Evolutionary conservation across 2,329 filamentous ascomycete genomes (phyloP), one percentile per base, ranked within the genome.

Genomic region (Immersiporthe knoxdaviesiana): DNA sequence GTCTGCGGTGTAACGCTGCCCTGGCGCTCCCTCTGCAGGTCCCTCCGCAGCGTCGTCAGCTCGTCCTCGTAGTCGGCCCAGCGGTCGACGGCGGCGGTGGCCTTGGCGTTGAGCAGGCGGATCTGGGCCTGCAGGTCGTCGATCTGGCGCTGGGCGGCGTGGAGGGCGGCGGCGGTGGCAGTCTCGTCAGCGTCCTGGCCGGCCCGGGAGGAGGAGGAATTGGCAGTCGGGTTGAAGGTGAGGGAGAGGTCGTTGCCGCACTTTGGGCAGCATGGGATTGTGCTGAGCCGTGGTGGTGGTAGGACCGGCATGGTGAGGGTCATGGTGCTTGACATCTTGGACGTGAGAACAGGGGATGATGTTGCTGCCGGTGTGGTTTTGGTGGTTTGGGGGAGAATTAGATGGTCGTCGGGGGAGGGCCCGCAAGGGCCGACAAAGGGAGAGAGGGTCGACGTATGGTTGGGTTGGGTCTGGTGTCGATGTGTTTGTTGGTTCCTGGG

Each of bases 1-100:
- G 65, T 75, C 76, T 6, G 74, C 75, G 69, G 73, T 72, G 14
- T 47, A 27, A 27, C 24, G 62, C 39, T 47, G 54, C 35, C 50
- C 24, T 52, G 32, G 2, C 44, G 37, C 16, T 35, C 72, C 74
- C 63, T 72, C 74, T 64, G 72, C 76, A 75, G 80, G 81, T 73
- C 68, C 56, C 41, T 16, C 7, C 87, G 87, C 67, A 93, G 83
- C 59, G 80, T 82, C 59, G 87, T 83, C 54, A 94, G 85, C 77
- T 94, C 91, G 79, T 93, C 91, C 80, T 95, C 92, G 83, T 93
- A 94, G 81, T 93, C 90, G 76, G 92, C 91, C 86, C 87, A 90
- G 77, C 85, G 86, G 78, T 89, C 86, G 72, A 88, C 85, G 77
- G 84, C 83, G 44, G 88, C 87, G 3, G 89, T 86, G 68, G 90